Evolutionary conservation across 2,329 filamentous ascomycete species (phyloP), one percentile per base, ranked within the genome.

Genomic region (Cercospora sp.): DNA sequence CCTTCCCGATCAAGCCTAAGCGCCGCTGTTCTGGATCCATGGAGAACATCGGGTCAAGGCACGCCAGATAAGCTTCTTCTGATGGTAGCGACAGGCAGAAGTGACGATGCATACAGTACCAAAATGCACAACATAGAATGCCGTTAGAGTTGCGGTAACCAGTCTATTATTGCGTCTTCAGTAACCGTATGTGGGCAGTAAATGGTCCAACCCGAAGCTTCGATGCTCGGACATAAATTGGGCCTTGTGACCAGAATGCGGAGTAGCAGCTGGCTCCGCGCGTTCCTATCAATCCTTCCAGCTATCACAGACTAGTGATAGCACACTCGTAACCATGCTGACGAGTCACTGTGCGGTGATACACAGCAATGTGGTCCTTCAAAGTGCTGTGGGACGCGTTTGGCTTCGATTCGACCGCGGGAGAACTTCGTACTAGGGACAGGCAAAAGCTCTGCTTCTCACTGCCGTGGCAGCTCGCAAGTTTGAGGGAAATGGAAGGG

Each of bases 1-100:
- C 61, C 61, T 63, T 63, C 61, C 61, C 30, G 7, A 53, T 63
- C 30, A 49, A 55, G 61, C 61, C 18, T 21, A 55, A 40, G 28
- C 61, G 55, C 55, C 55, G 26, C 26, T 16, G 18, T 18, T 58
- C 55, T 58, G 28, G 21, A 24, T 57, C 53, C 28, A 32, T 57
- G 24, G 28, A 32, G 28, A 32, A 32, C 55, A n/a, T 58, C 55
- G 26, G 30, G 16, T 9, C 55, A 21, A 53, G 49, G 24, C 49
- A 24, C 49, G 24, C 49, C 55, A 59, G 55, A 59, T 59, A 59
- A 59, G 55, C 55, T 59, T 59, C 30, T n/a, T 37, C 9, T 5
- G 12, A 28, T 32, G 49, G 24, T 55, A 55, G 49, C 49, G 24
- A 55, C 49, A 55, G 16, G 49, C 49, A 28, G 24, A 55, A 28